Evolutionary conservation across 2,329 filamentous ascomycete genomes (phyloP).

Genomic region (Rhynchosporium graminicola): DNA sequence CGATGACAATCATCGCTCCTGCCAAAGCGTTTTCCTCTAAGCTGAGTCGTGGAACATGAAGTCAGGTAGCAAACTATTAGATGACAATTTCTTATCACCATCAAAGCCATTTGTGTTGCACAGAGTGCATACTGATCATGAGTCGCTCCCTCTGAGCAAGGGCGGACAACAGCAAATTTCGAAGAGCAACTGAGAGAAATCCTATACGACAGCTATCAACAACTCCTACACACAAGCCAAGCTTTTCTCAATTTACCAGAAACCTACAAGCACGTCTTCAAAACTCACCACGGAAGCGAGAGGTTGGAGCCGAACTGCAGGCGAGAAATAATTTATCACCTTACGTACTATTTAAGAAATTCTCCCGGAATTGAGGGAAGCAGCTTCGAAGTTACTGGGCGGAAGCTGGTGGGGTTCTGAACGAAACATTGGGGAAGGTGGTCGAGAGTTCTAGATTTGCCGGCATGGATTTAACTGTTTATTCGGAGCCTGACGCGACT

Average conservation of each 20-base stretch:
- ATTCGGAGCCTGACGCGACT: slow-evolving; percentile 30
- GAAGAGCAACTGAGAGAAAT: slow-evolving; percentile 19
- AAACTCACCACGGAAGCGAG: slow-evolving; percentile 29
- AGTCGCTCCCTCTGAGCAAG: slow-evolving; percentile 29
- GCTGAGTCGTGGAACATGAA: neutral
- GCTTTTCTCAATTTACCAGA: slow-evolving; percentile 32
- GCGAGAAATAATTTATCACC: slow-evolving; percentile 38
- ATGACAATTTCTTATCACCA: slow-evolving; percentile 5
- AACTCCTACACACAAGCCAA: slow-evolving; percentile 30
- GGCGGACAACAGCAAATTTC: slow-evolving; percentile 34
- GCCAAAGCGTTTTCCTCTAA: neutral
- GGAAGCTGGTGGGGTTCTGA: slow-evolving; percentile 28
- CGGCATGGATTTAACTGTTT: slow-evolving; percentile 26
- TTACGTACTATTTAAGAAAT: slow-evolving; percentile 29
- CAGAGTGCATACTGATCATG: slow-evolving; percentile 26
- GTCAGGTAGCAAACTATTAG: neutral
- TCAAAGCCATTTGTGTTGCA: slow-evolving; percentile 27
- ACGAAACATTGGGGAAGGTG: slow-evolving; percentile 27
- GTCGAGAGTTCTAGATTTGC: slow-evolving; percentile 33
- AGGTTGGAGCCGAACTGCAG: slow-evolving; percentile 33
- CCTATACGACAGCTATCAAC: slow-evolving; percentile 27
- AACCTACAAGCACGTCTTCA: slow-evolving; percentile 30
- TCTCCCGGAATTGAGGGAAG: slow-evolving; percentile 27
- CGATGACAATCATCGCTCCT: slow-evolving; percentile 2
- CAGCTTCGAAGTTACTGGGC: slow-evolving; percentile 28